Conservation (phyloP, 495 filamentous ascomycete genomes). For the Niebla homalea region DNA sequence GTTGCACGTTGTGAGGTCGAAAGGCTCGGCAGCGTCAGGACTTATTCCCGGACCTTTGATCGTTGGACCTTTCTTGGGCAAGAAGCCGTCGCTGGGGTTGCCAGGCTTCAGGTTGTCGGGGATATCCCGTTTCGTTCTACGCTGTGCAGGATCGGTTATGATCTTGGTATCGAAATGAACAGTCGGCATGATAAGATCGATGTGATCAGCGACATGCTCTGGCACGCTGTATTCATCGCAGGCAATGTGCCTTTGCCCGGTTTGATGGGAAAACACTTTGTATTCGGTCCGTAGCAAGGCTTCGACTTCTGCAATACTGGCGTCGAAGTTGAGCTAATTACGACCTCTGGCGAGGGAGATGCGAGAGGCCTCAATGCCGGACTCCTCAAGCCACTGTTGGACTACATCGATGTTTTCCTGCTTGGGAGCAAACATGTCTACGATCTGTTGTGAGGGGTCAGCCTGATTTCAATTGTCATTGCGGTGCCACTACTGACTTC, state of each 20-base stretch:
- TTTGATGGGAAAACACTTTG: slow-evolving; percentile 28
- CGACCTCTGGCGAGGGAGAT: slow-evolving; percentile 18
- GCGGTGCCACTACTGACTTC: too few species aligned
- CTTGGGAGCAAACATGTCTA: background rate
- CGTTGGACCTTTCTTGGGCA: background rate
- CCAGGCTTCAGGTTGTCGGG: background rate
- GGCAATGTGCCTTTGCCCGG: slow-evolving; percentile 12
- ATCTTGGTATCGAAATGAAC: slow-evolving; percentile 20
- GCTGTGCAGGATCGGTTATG: background rate
- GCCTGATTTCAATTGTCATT: background rate
- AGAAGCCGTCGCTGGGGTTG: background rate
- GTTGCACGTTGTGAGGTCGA: slow-evolving; percentile 7
- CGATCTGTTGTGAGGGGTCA: slow-evolving; percentile 5
- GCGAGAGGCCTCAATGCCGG: slow-evolving; percentile 22
- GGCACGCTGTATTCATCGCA: slow-evolving; percentile 21
- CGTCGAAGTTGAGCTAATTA: slow-evolving; percentile 29
- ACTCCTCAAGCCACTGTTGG: slow-evolving; percentile 24
- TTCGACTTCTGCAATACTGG: slow-evolving; percentile 30
- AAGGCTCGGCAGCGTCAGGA: background rate
- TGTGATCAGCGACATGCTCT: slow-evolving; percentile 14
- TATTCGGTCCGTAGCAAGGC: slow-evolving; percentile 35
- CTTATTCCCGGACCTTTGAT: background rate
- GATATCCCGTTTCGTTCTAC: background rate
- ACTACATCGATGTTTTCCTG: slow-evolving; percentile 17
- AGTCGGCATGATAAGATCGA: slow-evolving; percentile 23